Conservation (phyloP, 1,139 yeast species). For the Taphrina communis region DNA sequence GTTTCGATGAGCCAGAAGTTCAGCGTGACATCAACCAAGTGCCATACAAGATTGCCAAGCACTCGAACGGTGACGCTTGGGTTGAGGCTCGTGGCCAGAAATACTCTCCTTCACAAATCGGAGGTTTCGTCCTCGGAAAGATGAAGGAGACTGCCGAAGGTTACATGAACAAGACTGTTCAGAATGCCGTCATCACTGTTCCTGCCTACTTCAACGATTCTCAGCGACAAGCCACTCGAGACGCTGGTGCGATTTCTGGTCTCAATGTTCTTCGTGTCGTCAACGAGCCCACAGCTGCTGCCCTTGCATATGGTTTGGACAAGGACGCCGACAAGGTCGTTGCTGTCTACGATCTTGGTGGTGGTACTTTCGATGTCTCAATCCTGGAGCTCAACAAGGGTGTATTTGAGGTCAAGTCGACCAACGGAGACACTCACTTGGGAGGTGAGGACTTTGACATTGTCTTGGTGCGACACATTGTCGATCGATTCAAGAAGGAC, state of each 20-base stretch:
- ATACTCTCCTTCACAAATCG: constrained; percentile 96
- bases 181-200: constrained; percentile 94
- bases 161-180: constrained; percentile 80
- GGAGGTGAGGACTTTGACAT: constrained; percentile 92
- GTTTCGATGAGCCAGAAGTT: constrained; percentile 94
- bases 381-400: constrained; percentile 85
- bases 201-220: constrained; percentile 99
- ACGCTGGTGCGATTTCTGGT: constrained; percentile 97
- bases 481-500: constrained; percentile 91
- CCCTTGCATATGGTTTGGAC: constrained; percentile 95
- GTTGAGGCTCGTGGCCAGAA: constrained; percentile 92
- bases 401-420: constrained; percentile 85
- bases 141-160: constrained; percentile 96
- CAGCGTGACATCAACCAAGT: constrained; percentile 96
- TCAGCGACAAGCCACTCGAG: constrained; percentile 98
- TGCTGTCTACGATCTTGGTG: constrained; percentile 87
- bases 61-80: constrained; percentile 98
- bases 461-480: constrained; percentile 83
- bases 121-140: constrained; percentile 95
- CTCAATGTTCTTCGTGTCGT: constrained; percentile 95
- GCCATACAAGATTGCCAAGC: constrained; percentile 96
- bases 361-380: constrained; percentile 88
- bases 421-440: constrained; percentile 88
- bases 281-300: constrained; percentile 99
- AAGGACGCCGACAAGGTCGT: constrained; percentile 74